These are phyloP conservation scores for Ananas comosus DNA, from an alignment of 176 grass and related monocot species.

Conservation along the genomic window DNA sequence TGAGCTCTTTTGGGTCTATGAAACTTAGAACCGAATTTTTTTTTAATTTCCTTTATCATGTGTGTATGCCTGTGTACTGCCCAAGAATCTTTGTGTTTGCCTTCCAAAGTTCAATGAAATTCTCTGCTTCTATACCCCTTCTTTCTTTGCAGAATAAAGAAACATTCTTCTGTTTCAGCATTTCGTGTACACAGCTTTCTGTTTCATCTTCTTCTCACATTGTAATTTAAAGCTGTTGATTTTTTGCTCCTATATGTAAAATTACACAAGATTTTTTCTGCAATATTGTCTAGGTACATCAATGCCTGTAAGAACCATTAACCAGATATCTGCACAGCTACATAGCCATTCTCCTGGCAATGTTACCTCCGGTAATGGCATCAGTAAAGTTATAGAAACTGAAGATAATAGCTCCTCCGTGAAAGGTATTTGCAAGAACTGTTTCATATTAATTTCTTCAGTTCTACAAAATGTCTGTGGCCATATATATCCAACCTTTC, in stretches of 20 bases:
- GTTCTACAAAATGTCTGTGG: constrained; percentile 34
- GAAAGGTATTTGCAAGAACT: constrained; percentile 15
- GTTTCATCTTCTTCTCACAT: background rate
- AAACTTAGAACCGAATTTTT: too few relatives aligned
- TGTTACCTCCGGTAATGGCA: constrained; percentile 28
- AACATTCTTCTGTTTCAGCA: background rate
- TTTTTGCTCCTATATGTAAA: background rate
- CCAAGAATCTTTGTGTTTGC: too few relatives aligned
- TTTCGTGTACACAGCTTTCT: background rate
- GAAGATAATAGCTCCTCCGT: constrained; percentile 35
- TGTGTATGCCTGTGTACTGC: too few relatives aligned
- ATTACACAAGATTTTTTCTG: constrained; percentile 23
- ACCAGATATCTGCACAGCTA: constrained; percentile 29
- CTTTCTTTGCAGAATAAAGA: background rate
- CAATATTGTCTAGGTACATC: constrained; percentile 30
- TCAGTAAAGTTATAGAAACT: constrained; percentile 12
- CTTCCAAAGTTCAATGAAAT: background rate
- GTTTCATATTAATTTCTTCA: constrained; percentile 34
- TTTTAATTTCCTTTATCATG: too few relatives aligned
- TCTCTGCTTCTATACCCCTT: background rate
- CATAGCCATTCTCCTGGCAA: constrained; percentile 33
- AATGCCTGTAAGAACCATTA: constrained; percentile 19
- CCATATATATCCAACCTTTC: too few relatives aligned
- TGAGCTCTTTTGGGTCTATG: too few relatives aligned
- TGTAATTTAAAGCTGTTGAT: background rate